Evolutionary conservation across 768 basidiomycete genomes (phyloP).

Genomic region (Tylopilus intermedius): DNA sequence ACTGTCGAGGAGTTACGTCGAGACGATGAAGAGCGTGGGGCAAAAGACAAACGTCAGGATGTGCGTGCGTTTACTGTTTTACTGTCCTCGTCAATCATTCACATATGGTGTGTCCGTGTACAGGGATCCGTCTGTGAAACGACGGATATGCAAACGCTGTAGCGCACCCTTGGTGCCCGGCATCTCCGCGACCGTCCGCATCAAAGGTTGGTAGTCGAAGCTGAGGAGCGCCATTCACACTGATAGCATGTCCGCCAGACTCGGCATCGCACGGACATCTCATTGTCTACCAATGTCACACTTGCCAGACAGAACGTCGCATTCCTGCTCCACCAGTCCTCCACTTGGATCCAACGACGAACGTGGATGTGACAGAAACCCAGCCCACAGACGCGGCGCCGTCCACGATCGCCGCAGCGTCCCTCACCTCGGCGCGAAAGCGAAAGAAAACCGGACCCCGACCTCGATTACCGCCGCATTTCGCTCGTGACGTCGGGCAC

Average conservation of each 20-base stretch:
- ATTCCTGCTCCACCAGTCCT: constrained; percentile 62
- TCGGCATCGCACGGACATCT: constrained; percentile 47
- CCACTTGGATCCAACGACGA: not conserved
- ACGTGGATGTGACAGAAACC: not conserved
- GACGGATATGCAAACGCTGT: constrained; percentile 71
- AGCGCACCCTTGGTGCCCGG: constrained; percentile 64
- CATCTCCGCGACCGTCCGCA: constrained; percentile 54
- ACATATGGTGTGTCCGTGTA: not conserved
- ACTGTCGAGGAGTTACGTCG: constrained; percentile 59
- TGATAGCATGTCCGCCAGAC: constrained; percentile 29
- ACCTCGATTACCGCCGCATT: constrained; percentile 53
- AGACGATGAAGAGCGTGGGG: constrained; percentile 64
- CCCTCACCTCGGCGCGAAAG: not conserved
- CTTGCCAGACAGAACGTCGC: constrained; percentile 53
- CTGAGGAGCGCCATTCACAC: not conserved
- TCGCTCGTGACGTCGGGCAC: constrained; percentile 60
- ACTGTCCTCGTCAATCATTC: not conserved
- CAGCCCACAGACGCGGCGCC: not conserved
- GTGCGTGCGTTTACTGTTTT: constrained; percentile 36
- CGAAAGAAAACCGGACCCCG: constrained; percentile 20
- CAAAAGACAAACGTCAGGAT: constrained; percentile 75
- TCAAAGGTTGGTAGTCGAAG: constrained; percentile 47
- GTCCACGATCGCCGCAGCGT: not conserved
- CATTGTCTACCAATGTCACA: constrained; percentile 54
- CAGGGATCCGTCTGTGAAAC: constrained; percentile 83